phyloP scores from a whole-genome alignment of 495 filamentous ascomycete genomes.

The Hypoxylon fragiforme region DNA sequence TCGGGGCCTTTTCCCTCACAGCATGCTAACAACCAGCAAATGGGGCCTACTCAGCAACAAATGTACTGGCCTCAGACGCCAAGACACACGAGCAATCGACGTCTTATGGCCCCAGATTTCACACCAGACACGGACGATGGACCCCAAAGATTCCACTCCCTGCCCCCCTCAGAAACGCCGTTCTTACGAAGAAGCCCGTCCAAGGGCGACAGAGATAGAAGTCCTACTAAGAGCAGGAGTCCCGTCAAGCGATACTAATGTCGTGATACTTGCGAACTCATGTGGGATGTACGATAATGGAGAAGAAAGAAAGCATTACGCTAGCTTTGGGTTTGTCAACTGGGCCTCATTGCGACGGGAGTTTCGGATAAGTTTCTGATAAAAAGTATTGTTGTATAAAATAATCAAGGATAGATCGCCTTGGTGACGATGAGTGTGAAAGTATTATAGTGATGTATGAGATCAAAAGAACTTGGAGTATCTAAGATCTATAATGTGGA shows the following conservation, averaged over 20 bases:
- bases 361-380: too few relatives aligned
- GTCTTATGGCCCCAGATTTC: slow-evolving; percentile 35
- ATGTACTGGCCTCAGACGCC: slow-evolving; percentile 51
- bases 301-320: neutral
- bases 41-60: slow-evolving; percentile 34
- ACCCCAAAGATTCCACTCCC: slow-evolving; percentile 36
- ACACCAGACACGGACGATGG: slow-evolving; percentile 50
- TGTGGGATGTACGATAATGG: slow-evolving; percentile 7
- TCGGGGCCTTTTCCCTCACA: slow-evolving; percentile 37
- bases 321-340: too few relatives aligned
- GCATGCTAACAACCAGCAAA: slow-evolving; percentile 35
- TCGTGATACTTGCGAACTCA: neutral
- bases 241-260: slow-evolving; percentile 45
- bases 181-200: slow-evolving; percentile 46
- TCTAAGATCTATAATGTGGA: too few relatives aligned
- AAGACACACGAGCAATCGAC: slow-evolving; percentile 38
- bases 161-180: slow-evolving; percentile 47
- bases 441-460: too few relatives aligned
- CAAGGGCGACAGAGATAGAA: slow-evolving; percentile 48
- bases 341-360: too few relatives aligned
- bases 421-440: too few relatives aligned
- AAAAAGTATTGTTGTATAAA: too few relatives aligned
- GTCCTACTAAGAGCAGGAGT: slow-evolving; percentile 46
- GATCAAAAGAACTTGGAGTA: too few relatives aligned
- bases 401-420: too few relatives aligned